These are phyloP conservation scores for Ramaria sp. DNA, from an alignment of 768 basidiomycete species.

Conservation along the genomic window DNA sequence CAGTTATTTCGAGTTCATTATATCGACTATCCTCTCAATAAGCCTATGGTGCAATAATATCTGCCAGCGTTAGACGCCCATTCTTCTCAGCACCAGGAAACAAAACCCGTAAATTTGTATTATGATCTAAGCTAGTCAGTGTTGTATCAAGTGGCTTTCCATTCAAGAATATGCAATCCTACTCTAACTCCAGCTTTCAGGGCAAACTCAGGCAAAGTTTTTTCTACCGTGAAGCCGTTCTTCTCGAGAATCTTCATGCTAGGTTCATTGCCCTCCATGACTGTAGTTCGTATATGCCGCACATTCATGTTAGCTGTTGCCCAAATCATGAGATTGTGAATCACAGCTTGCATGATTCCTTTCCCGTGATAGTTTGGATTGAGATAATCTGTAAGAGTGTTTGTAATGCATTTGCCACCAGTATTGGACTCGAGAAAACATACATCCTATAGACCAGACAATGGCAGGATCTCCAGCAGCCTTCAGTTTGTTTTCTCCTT, in stretches of 20 bases:
- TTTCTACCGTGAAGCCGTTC: slow-evolving; percentile 39
- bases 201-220: slow-evolving; percentile 18
- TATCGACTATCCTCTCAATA: no score
- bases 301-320: slow-evolving; percentile 53
- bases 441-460: slow-evolving; percentile 53
- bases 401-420: neutral
- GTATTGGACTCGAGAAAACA: slow-evolving; percentile 10
- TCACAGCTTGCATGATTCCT: slow-evolving; percentile 61
- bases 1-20: no score
- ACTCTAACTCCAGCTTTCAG: neutral
- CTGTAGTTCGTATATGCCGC: slow-evolving; percentile 32
- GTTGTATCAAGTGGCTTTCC: neutral
- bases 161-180: neutral
- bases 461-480: slow-evolving; percentile 42
- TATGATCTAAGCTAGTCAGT: neutral
- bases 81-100: no score
- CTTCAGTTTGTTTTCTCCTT: slow-evolving; percentile 30
- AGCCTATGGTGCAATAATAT: no score
- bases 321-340: slow-evolving; percentile 48
- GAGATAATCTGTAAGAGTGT: slow-evolving; percentile 39
- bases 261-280: slow-evolving; percentile 42
- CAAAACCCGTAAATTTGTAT: neutral
- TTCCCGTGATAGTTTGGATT: slow-evolving; percentile 47
- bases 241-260: slow-evolving; percentile 61
- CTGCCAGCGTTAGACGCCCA: no score